Evolutionary conservation across 352 stramenopile species (phyloP).

Genomic region (Globisporangium acanthophoron): DNA sequence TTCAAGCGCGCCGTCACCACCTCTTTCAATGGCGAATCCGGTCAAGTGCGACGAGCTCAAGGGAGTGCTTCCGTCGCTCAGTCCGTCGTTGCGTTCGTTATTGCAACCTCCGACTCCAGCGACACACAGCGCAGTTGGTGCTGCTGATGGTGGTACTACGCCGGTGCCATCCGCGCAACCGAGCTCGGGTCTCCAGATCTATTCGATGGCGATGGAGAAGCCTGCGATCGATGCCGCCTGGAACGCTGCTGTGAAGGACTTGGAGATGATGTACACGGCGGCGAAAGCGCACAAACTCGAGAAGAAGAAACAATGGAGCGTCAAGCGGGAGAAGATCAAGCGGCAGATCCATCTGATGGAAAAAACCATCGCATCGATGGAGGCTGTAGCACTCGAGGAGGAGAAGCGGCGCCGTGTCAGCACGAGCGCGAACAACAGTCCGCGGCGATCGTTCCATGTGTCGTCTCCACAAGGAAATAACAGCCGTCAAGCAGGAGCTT

Average conservation of each 20-base stretch:
- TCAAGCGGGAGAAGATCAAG: slow-evolving; percentile 64
- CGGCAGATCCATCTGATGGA: slow-evolving; percentile 68
- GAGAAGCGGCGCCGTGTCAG: slow-evolving; percentile 36
- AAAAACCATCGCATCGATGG: slow-evolving; percentile 65
- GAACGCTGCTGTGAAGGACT: slow-evolving; percentile 34
- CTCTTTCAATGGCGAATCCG: slow-evolving; percentile 5
- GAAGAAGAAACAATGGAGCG: slow-evolving; percentile 40
- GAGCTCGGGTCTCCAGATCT: slow-evolving; percentile 18
- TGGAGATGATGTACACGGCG: slow-evolving; percentile 43
- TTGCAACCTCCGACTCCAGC: slow-evolving; percentile 1
- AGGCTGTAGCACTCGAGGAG: slow-evolving; percentile 44
- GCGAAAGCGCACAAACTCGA: slow-evolving; percentile 36
- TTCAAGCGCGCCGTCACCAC: slow-evolving; percentile 1
- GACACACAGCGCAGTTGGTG: not conserved
- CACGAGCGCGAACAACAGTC: slow-evolving; percentile 22
- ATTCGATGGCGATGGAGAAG: slow-evolving; percentile 49
- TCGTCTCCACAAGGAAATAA: not conserved
- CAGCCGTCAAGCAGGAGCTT: not conserved
- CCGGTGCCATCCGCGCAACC: not conserved
- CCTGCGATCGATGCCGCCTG: slow-evolving; percentile 41
- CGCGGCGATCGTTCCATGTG: slow-evolving; percentile 12
- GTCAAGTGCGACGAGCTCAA: slow-evolving; percentile 5
- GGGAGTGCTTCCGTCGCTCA: slow-evolving; percentile 4
- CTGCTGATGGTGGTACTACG: not conserved
- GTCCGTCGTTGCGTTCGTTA: slow-evolving; percentile 5